phyloP scores from a whole-genome alignment of 2,329 filamentous ascomycete genomes.

The Trichoderma pleuroti region DNA sequence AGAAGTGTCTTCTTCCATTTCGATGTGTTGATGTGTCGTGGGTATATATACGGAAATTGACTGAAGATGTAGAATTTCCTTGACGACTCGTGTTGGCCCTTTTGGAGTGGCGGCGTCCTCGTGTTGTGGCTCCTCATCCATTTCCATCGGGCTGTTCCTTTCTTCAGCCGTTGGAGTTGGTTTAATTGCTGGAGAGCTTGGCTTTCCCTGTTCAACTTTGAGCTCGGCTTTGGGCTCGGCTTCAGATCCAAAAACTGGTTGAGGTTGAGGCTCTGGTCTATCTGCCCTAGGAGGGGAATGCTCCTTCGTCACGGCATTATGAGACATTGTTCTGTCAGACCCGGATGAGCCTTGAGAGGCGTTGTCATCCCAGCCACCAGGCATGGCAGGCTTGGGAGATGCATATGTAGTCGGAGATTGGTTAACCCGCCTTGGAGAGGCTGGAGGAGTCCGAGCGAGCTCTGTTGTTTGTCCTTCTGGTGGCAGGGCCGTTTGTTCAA shows the following conservation, averaged over 20 bases:
- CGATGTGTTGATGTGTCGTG: slow-evolving; percentile 45
- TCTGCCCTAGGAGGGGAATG: slow-evolving; percentile 16
- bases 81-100: slow-evolving; percentile 52
- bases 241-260: neutral
- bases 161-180: slow-evolving; percentile 22
- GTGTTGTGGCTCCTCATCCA: slow-evolving; percentile 23
- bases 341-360: slow-evolving; percentile 17
- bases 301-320: neutral
- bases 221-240: neutral
- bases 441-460: neutral
- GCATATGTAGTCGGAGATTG: neutral
- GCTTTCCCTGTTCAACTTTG: slow-evolving; percentile 23
- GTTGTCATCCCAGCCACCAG: slow-evolving; percentile 48
- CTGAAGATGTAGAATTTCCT: slow-evolving; percentile 50
- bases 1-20: slow-evolving; percentile 32
- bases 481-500: neutral
- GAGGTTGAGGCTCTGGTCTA: neutral
- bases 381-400: slow-evolving; percentile 37
- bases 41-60: slow-evolving; percentile 55
- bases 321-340: slow-evolving; percentile 17
- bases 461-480: neutral
- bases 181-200: slow-evolving; percentile 29
- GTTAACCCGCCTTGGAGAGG: slow-evolving; percentile 18
- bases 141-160: neutral
- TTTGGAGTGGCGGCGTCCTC: slow-evolving; percentile 50